Base-by-base conservation (phyloP, 106 monocot species). In the Dioscorea zingiberensis region DNA sequence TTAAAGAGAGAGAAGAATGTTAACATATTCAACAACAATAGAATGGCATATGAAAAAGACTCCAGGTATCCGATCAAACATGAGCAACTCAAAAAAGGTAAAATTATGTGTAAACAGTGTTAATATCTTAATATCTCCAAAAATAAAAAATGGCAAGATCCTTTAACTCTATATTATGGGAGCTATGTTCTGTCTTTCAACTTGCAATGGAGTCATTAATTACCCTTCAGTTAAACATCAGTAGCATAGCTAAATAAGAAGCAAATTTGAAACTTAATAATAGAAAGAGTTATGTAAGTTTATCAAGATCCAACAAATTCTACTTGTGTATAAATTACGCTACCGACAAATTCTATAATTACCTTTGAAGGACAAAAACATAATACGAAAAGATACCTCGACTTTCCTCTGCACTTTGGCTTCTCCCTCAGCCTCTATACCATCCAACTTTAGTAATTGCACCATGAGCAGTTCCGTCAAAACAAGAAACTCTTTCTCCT, bases 351-450 rank as follows among this genome's bases (percentile, higher is more conserved):
- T 30, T 44, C 23, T 51, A 51, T 18, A 13, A 13, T 51, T 16
- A 51, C 13, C 15, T 2, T 18, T 4, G 4, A 58, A 18, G 28
- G 16, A 21, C 3, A 27, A 26, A 27, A 69, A 59, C 14, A 55
- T 55, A 72, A 24, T 46, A 47, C 46, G 28, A 25, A 47, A 69
- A 29, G 24, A 13, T 77, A 94, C 94, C 90, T 91, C 90, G 27
- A n/a, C 69, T 69, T 69, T 82, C 55, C 94, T 82, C 60, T 90
- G 90, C 26, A 77, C 55, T 79, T 73, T 94, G 47, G 94, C 85
- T 73, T 90, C 94, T 57, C 87, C 94, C 66, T 83, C 94, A 13
- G 94, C 94, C 57, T 90, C 83, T 32, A 94, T 83, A 51, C 87
- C 47, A 57, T 94, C 94, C 66, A 94, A 80, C 73, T 94, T 87